Base-by-base conservation (phyloP, 257 asterid genomes). In the Fraxinus excelsior region DNA sequence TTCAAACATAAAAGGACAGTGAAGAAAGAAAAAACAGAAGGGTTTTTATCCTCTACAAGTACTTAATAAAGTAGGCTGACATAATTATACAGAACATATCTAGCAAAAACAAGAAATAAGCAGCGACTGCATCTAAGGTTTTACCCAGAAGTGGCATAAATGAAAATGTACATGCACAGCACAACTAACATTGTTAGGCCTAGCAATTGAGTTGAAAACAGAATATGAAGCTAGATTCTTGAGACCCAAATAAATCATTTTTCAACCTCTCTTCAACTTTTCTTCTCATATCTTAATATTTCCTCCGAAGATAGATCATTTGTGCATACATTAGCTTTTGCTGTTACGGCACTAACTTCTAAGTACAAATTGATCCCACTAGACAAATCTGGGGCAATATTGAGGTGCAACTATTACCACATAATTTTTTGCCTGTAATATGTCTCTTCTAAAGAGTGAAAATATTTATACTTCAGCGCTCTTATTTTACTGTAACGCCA, bases 331-430 rank as follows among this genome's bases (percentile, higher is more conserved):
- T 34, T 29, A 7, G 28, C 37, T n/a, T 68, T 21, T 7, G 6
- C 37, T 62, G 18, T 42, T 62, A 72, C 56, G 38, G 32, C 72
- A 38, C 16, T 12, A 37, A 70, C 60, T 38, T 44, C 18, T 18
- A 32, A 21, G 34, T 2, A 42, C 62, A 42, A 38, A 34, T 34
- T 32, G 23, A 19, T 42, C 16, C 51, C 37, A 11, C 29, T 21
- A 1, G 16, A 12, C 31, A 70, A 16, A 70, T 34, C 37, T 14
- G 21, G 77, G 29, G 46, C 58, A 71, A 29, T 23, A 71, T 23
- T 49, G 76, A 65, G 51, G 67, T 51, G 71, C 14, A 51, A 46
- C 23, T 74, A 81, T 35, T 73, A 44, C 73, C 73, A 67, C 34
- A 72, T 53, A 42, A 75, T 46, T 46, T 46, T 46, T 46, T 3